These are phyloP conservation scores for Talinum fruticosum DNA, from an alignment of 148 eudicot species.

Conservation along the genomic window DNA sequence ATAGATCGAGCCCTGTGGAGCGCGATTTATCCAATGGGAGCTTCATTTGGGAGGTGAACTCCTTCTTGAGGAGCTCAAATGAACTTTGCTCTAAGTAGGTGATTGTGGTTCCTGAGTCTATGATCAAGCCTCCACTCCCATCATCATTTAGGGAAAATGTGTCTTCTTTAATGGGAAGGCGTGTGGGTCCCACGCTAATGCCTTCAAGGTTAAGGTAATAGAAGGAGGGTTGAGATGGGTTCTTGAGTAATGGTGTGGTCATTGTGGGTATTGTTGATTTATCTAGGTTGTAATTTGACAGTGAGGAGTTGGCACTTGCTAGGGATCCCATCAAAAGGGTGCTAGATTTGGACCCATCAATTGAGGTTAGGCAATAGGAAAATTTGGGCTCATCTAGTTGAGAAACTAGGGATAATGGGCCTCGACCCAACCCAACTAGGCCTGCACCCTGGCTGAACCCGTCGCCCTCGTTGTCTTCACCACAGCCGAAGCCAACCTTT, in stretches of 20 bases:
- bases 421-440: slow-evolving; percentile 78
- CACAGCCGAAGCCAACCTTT: slow-evolving; percentile 73
- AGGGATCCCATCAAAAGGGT: slow-evolving; percentile 60
- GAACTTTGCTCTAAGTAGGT: slow-evolving; percentile 56
- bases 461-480: slow-evolving; percentile 66
- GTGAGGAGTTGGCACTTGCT: slow-evolving; percentile 22
- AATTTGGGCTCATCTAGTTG: slow-evolving; percentile 70
- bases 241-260: slow-evolving; percentile 52
- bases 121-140: slow-evolving; percentile 80
- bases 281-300: slow-evolving; percentile 18
- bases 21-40: slow-evolving; percentile 47
- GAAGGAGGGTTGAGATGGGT: slow-evolving; percentile 65
- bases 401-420: slow-evolving; percentile 70
- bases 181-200: slow-evolving; percentile 64
- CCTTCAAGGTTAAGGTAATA: slow-evolving; percentile 75
- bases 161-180: slow-evolving; percentile 45
- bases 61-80: slow-evolving; percentile 43
- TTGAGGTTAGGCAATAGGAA: slow-evolving; percentile 68
- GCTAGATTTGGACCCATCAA: slow-evolving; percentile 45
- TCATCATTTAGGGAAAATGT: slow-evolving; percentile 51
- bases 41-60: slow-evolving; percentile 47
- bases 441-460: slow-evolving; percentile 75
- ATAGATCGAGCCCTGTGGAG: slow-evolving; percentile 54
- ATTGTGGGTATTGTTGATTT: slow-evolving; percentile 6
- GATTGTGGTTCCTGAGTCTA: slow-evolving; percentile 89